Base-by-base conservation (phyloP, 495 filamentous ascomycete genomes). In the Hypoxylon fuscum region DNA sequence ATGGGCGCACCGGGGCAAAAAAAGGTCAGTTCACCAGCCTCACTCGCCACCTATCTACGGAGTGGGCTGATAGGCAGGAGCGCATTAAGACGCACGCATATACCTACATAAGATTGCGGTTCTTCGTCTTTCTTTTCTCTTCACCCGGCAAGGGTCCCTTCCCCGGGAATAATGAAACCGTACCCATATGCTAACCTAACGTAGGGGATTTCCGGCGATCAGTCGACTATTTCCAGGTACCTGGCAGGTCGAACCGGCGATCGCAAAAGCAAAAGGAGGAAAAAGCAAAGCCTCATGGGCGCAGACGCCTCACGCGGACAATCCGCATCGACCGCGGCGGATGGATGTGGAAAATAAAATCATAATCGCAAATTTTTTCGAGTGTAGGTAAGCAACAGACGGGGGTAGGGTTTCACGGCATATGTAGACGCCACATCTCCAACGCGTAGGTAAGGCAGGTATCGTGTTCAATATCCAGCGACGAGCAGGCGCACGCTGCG, bases 281-380 rank as follows among this genome's bases (percentile, higher is more conserved):
- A 20, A 20, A 32, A n/a, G 20, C 15, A 51, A 22, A 40, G 14
- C 7, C 14, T 27, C 52, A 54, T n/a, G n/a, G n/a, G n/a, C n/a
- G n/a, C n/a, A n/a, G n/a, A n/a, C n/a, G 46, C 60, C 60, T 58
- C 40, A 40, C 21, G 55, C 55, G 62, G 62, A 47, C 49, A 55
- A 55, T 42, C 62, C 55, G 62, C 55, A 51, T 27, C 34, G 20
- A 50, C 31, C 18, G 3, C 52, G 41, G 34, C 41, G 34, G 41
- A 52, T 23, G 34, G 41, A 52, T 23, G 14, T 9, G 20, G 12
- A 18, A 42, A 57, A 59, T 25, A 53, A 17, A 20, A 46, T 11
- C 32, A 44, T 31, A 41, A 27, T 42, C 35, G 27, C 42, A 46
- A 46, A 17, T 1, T 17, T 10, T 8, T 18, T 18, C 17, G 12